Percentiles rank a stretch among this genome's conserved stretches.
Conservation (phyloP, 2,329 filamentous ascomycete genomes). For the Pseudocercospora pini-densiflorae region DNA sequence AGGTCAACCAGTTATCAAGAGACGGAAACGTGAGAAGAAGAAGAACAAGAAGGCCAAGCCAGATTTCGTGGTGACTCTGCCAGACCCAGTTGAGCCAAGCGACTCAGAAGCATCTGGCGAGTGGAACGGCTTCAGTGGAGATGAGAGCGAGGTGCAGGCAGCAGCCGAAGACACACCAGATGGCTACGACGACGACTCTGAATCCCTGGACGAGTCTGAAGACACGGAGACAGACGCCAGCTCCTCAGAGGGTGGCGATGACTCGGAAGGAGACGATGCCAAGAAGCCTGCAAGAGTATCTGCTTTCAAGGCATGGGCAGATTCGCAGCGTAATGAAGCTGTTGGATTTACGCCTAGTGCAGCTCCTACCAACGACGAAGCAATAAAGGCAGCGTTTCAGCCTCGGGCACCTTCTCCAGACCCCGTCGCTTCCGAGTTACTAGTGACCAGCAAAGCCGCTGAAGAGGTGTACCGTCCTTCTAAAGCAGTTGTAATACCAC, state of each 20-base stretch:
- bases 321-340: slow-evolving; percentile 81
- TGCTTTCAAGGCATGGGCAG: slow-evolving; percentile 94
- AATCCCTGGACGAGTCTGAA: background rate
- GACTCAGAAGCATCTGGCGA: slow-evolving; percentile 7
- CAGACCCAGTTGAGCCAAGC: background rate
- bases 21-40: slow-evolving; percentile 64
- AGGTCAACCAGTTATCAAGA: slow-evolving; percentile 80
- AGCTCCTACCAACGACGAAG: slow-evolving; percentile 39
- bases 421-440: slow-evolving; percentile 69
- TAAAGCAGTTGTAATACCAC: slow-evolving; percentile 72
- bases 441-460: slow-evolving; percentile 53
- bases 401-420: slow-evolving; percentile 73
- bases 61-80: background rate
- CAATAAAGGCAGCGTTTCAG: slow-evolving; percentile 63
- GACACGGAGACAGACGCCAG: background rate
- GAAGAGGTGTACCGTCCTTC: slow-evolving; percentile 68
- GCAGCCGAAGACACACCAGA: background rate
- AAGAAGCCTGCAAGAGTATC: slow-evolving; percentile 55
- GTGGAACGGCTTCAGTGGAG: slow-evolving; percentile 19
- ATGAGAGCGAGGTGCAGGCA: slow-evolving; percentile 7
- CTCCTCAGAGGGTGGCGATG: slow-evolving; percentile 40
- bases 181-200: background rate
- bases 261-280: slow-evolving; percentile 23
- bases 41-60: slow-evolving; percentile 45
- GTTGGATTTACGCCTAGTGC: slow-evolving; percentile 68